Conservation (phyloP, 225 moss, liverwort and hornwort genomes). For the Sphagnum contortum region DNA sequence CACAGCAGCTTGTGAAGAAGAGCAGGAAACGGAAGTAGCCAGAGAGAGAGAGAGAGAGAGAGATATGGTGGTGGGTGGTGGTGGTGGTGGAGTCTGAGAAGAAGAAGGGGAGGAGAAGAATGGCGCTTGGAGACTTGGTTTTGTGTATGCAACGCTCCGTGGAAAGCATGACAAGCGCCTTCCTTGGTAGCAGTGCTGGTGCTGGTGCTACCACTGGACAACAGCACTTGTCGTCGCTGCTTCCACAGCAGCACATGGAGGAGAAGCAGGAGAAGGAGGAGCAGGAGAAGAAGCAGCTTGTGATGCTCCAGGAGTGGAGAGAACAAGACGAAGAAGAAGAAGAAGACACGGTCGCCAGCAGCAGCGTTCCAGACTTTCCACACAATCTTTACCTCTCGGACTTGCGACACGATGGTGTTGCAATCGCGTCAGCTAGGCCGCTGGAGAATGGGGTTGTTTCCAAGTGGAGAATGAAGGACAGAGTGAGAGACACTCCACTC, state of each 20-base stretch:
- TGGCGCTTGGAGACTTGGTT: not conserved
- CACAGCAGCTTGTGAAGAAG: too few species aligned
- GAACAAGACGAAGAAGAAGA: not conserved
- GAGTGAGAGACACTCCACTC: not conserved
- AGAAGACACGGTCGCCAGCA: too few species aligned
- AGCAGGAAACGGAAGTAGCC: too few species aligned
- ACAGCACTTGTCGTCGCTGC: not conserved
- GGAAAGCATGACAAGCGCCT: not conserved
- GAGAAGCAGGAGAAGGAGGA: not conserved
- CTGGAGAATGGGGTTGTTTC: not conserved
- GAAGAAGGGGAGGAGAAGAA: not conserved
- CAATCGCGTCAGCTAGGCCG: not conserved
- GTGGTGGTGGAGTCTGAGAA: too few species aligned
- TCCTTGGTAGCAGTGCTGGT: not conserved
- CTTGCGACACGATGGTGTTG: conserved; percentile 1
- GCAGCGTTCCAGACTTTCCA: not conserved
- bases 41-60: too few species aligned
- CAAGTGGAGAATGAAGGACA: conserved; percentile 1
- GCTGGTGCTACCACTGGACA: too few species aligned
- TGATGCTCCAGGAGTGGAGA: conserved; percentile 1
- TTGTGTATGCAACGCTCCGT: not conserved
- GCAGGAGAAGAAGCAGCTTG: not conserved
- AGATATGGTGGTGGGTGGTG: too few species aligned
- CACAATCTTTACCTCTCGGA: not conserved
- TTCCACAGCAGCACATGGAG: not conserved